Evolutionary conservation across 1,284 basidiomycete species (phyloP).

Genomic region (Papiliotrema fonsecae): DNA sequence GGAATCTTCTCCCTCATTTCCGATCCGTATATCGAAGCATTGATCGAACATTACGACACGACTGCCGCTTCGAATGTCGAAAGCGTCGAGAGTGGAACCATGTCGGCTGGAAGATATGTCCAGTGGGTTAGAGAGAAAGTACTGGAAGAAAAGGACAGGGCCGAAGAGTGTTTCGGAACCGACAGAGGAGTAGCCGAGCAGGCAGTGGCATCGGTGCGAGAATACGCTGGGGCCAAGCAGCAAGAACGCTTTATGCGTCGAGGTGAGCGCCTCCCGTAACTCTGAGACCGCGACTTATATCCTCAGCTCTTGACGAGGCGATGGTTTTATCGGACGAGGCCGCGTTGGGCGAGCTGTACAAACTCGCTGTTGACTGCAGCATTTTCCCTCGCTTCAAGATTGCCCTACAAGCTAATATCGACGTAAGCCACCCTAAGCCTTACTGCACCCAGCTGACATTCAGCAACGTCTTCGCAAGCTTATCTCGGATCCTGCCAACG

Average conservation of each 20-base stretch:
- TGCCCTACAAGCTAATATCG: constrained; percentile 60
- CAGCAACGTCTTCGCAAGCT: constrained; percentile 47
- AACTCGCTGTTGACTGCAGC: constrained; percentile 60
- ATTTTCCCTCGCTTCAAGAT: constrained; percentile 56
- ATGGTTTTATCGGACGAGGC: constrained; percentile 55
- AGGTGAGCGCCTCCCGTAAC: constrained; percentile 52
- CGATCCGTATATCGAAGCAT: constrained; percentile 23
- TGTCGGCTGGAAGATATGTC: constrained; percentile 27
- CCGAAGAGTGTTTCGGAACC: constrained; percentile 10
- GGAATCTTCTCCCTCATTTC: constrained; percentile 18
- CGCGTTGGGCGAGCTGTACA: constrained; percentile 59
- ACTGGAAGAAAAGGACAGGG: constrained; percentile 26
- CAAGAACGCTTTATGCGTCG: constrained; percentile 16
- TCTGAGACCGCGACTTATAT: constrained; percentile 1
- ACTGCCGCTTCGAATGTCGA: constrained; percentile 9
- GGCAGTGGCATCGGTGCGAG: constrained; percentile 14
- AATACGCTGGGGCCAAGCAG: constrained; percentile 18
- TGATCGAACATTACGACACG: constrained; percentile 19
- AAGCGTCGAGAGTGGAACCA: constrained; percentile 15
- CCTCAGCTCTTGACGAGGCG: constrained; percentile 57
- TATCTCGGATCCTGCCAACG: constrained; percentile 56
- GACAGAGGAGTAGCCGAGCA: constrained; percentile 14
- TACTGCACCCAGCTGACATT: background rate
- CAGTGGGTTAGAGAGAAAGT: constrained; percentile 32
- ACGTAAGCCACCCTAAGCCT: constrained; percentile 20